phyloP scores from a whole-genome alignment of 805 yeast species.

The Torulaspora delbrueckii region DNA sequence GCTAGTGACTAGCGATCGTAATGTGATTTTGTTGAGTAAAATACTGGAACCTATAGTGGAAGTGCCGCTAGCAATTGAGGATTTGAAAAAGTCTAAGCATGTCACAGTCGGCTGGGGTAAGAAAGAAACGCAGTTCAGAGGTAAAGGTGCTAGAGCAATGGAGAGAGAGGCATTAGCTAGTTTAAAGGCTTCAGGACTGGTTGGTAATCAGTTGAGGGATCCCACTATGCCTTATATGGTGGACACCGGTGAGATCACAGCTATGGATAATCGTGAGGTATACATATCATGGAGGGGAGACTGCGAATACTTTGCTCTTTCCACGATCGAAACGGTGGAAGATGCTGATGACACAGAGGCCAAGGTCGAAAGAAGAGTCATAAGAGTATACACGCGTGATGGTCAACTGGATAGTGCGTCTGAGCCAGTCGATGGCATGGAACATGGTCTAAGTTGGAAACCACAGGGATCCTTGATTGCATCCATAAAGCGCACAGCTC shows the following conservation, averaged over 20 bases:
- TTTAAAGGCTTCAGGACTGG: conserved; percentile 53
- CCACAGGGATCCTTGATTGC: conserved; percentile 89
- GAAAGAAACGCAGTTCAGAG: conserved; percentile 92
- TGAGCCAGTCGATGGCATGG: conserved; percentile 83
- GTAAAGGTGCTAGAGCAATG: conserved; percentile 78
- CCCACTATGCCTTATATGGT: conserved; percentile 78
- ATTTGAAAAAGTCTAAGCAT: conserved; percentile 66
- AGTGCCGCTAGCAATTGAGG: conserved; percentile 50
- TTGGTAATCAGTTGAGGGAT: conserved; percentile 67
- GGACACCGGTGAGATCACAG: conserved; percentile 62
- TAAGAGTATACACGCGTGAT: conserved; percentile 76
- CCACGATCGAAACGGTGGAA: conserved; percentile 51
- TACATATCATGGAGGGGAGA: conserved; percentile 93
- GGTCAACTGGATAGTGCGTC: conserved; percentile 77
- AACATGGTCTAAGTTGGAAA: conserved; percentile 73
- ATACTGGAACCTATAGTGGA: conserved; percentile 77
- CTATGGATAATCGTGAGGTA: conserved; percentile 45
- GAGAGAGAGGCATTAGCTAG: conserved; percentile 57
- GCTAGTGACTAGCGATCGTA: conserved; percentile 57
- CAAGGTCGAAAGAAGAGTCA: conserved; percentile 56
- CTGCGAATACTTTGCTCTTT: conserved; percentile 73
- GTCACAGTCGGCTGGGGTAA: conserved; percentile 99
- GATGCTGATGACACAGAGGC: conserved; percentile 41
- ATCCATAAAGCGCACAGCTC: conserved; percentile 59
- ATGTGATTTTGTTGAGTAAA: conserved; percentile 63